Percentiles rank a stretch among this genome's conserved stretches.
These are phyloP conservation scores for Daldinia bambusicola DNA, from an alignment of 495 filamentous ascomycete species.

Conservation along the genomic window DNA sequence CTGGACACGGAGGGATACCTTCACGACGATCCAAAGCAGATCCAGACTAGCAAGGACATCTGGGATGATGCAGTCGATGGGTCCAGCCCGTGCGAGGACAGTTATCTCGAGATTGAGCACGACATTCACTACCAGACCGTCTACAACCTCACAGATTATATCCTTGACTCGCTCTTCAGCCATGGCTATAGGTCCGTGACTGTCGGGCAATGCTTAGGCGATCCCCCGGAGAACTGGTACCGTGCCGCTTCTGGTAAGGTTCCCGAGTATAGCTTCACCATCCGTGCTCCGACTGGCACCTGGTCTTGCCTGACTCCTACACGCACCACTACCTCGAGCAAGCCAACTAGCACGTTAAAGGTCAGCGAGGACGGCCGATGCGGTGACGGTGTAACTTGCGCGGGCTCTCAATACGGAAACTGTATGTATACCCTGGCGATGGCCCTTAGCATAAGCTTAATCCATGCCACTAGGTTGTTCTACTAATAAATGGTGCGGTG, in stretches of 20 bases:
- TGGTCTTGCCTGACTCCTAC: conserved; percentile 36
- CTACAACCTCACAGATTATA: conserved; percentile 78
- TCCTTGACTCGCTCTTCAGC: conserved; percentile 66
- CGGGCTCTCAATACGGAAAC: conserved; percentile 55
- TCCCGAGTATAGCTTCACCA: conserved; percentile 39
- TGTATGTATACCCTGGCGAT: conserved; percentile 42
- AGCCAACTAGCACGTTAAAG: conserved; percentile 44
- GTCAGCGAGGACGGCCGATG: conserved; percentile 65
- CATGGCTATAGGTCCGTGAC: conserved; percentile 75
- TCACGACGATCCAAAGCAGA: conserved; percentile 66
- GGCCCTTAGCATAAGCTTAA: conserved; percentile 20
- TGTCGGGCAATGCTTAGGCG: conserved; percentile 78
- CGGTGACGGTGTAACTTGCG: conserved; percentile 61
- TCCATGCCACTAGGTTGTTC: conserved; percentile 50
- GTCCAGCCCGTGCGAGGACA: conserved; percentile 56
- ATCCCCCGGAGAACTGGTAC: conserved; percentile 78
- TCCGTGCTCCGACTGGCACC: conserved; percentile 41
- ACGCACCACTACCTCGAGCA: conserved; percentile 25
- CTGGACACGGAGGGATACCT: conserved; percentile 84
- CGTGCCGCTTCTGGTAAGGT: conserved; percentile 50
- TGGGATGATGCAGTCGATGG: conserved; percentile 67
- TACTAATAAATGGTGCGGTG: conserved; percentile 59
- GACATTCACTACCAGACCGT: conserved; percentile 83
- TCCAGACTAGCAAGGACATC: conserved; percentile 78
- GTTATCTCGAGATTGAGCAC: conserved; percentile 77